phyloP scores from a whole-genome alignment of 176 grass and related monocot genomes.

The Carex kokanica region DNA sequence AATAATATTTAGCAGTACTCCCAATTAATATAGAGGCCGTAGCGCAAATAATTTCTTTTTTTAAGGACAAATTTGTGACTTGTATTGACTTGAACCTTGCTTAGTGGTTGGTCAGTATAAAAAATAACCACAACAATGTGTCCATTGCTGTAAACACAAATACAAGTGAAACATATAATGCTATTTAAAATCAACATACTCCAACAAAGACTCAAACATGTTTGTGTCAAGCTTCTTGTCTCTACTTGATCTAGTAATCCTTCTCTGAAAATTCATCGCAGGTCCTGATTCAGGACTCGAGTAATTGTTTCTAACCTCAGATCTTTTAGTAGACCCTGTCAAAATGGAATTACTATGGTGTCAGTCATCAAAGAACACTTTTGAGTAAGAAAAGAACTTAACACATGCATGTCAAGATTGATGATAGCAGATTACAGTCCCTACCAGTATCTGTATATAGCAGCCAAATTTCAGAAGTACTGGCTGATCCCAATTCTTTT shows the following conservation, averaged over 20 bases:
- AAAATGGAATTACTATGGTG: neutral
- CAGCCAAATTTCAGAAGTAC: neutral
- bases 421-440: neutral
- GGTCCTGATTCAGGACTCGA: neutral
- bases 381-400: neutral
- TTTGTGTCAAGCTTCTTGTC: slow-evolving; percentile 58
- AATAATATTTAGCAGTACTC: neutral
- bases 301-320: neutral
- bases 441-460: neutral
- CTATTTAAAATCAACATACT: slow-evolving; percentile 49
- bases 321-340: neutral
- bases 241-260: slow-evolving; percentile 25
- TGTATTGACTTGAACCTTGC: slow-evolving; percentile 1
- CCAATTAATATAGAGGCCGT: neutral
- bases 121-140: neutral
- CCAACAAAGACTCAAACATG: slow-evolving; percentile 70
- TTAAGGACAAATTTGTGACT: neutral
- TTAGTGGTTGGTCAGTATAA: neutral
- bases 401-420: neutral
- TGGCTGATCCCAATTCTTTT: neutral
- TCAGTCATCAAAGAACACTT: slow-evolving; percentile 3
- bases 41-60: neutral
- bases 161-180: neutral
- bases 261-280: neutral
- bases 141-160: slow-evolving; percentile 8